A percentile compares a stretch with the other conserved stretches of the same genome.
These are phyloP conservation scores for Globisporangium emineosum DNA, from an alignment of 352 stramenopile genomes.

Conservation along the genomic window DNA sequence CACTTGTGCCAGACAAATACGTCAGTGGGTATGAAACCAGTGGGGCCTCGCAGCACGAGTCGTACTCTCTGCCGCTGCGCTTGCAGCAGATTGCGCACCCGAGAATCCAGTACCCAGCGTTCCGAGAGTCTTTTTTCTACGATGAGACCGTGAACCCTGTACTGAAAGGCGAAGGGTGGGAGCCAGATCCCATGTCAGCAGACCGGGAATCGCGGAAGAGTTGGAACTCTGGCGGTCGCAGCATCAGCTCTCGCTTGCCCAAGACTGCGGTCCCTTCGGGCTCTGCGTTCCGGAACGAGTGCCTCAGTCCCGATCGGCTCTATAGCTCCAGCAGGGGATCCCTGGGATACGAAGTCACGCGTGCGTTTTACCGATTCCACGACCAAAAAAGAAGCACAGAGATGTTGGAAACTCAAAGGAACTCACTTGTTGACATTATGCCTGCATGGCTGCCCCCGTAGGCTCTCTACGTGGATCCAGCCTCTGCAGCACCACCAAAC, in stretches of 20 bases:
- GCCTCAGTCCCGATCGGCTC: constrained; percentile 53
- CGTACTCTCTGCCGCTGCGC: background rate
- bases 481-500: constrained; percentile 61
- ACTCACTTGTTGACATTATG: background rate
- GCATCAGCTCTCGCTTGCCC: constrained; percentile 43
- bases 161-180: constrained; percentile 34
- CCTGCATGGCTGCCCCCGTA: constrained; percentile 8
- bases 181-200: constrained; percentile 27
- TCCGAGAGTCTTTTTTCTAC: constrained; percentile 67
- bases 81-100: constrained; percentile 16
- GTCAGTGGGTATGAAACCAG: background rate
- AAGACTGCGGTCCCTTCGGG: constrained; percentile 54
- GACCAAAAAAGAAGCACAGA: background rate
- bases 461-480: constrained; percentile 64
- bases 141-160: constrained; percentile 46
- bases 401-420: background rate
- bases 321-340: constrained; percentile 61
- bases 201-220: constrained; percentile 46
- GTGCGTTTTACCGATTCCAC: too few species aligned
- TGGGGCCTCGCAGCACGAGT: background rate
- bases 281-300: constrained; percentile 65
- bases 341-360: constrained; percentile 63
- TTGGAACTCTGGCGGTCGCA: constrained; percentile 43
- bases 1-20: background rate
- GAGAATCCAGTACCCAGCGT: constrained; percentile 39